Conservation (phyloP, 805 yeast species). For the Priceomyces castillae region DNA sequence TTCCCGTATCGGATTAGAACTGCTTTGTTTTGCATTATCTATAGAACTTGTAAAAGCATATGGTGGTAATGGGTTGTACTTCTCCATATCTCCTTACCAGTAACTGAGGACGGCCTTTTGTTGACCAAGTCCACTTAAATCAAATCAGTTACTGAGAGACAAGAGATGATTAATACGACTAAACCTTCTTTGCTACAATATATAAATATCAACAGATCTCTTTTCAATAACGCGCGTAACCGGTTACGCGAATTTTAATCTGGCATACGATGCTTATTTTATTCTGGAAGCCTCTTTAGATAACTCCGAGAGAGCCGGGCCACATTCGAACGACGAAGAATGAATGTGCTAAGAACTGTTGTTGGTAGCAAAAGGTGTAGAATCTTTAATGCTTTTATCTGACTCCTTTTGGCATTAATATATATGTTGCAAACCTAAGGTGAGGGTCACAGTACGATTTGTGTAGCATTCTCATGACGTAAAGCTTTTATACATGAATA, state of each 20-base stretch:
- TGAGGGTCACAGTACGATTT: too few species aligned
- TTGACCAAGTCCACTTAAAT: not conserved
- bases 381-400: too few species aligned
- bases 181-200: not conserved
- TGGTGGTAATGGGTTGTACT: constrained; percentile 44
- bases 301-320: too few species aligned
- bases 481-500: too few species aligned
- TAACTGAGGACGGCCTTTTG: not conserved
- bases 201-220: not conserved
- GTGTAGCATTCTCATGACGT: too few species aligned
- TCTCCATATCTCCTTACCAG: constrained; percentile 20
- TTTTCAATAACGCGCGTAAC: not conserved
- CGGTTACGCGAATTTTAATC: not conserved
- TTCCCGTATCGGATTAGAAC: constrained; percentile 7
- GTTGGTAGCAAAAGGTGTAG: too few species aligned
- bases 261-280: not conserved
- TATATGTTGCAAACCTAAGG: too few species aligned
- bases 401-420: too few species aligned
- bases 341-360: too few species aligned
- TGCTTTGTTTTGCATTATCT: not conserved
- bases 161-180: not conserved
- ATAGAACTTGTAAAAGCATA: constrained; percentile 45
- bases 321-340: too few species aligned
- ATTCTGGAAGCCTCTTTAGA: too few species aligned
- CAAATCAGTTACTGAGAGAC: not conserved